Conservation (phyloP, 352 stramenopile genomes). For the Pythium sp. region DNA sequence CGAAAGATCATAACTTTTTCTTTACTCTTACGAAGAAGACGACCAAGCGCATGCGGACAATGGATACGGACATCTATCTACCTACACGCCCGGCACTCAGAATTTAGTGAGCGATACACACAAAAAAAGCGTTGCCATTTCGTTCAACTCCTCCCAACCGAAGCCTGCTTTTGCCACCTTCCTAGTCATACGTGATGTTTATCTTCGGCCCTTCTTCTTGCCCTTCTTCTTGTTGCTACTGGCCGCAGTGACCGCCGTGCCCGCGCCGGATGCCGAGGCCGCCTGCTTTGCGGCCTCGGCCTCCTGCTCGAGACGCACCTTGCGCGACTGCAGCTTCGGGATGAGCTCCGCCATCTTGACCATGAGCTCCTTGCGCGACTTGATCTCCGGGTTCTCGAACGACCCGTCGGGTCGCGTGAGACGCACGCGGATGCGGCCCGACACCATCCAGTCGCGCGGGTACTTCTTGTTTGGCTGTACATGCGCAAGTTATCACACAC, state of each 20-base stretch:
- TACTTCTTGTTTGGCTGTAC: constrained; percentile 72
- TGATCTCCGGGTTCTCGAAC: constrained; percentile 66
- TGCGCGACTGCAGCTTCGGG: constrained; percentile 80
- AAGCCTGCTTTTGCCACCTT: not conserved
- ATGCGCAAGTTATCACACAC: no score
- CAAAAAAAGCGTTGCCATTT: not conserved
- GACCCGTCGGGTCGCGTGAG: constrained; percentile 58
- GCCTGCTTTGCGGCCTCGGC: constrained; percentile 56
- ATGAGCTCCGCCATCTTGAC: constrained; percentile 87
- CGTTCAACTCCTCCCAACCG: no score
- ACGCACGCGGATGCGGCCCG: constrained; percentile 71
- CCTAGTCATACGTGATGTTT: constrained; percentile 21
- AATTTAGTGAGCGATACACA: not conserved
- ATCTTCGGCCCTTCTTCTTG: constrained; percentile 87
- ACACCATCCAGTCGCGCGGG: constrained; percentile 68
- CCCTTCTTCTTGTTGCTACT: constrained; percentile 79
- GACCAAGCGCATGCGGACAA: not conserved
- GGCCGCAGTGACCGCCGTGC: constrained; percentile 23
- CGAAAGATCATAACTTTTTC: not conserved
- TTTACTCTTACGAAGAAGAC: not conserved
- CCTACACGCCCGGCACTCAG: not conserved
- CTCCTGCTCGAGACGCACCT: constrained; percentile 71
- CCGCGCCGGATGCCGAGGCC: constrained; percentile 25
- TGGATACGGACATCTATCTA: not conserved
- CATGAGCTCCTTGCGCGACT: constrained; percentile 53